Evolutionary conservation across 2,329 filamentous ascomycete genomes (phyloP), one percentile per base, ranked within the genome.

Genomic region (Pestalotiopsis fici): DNA sequence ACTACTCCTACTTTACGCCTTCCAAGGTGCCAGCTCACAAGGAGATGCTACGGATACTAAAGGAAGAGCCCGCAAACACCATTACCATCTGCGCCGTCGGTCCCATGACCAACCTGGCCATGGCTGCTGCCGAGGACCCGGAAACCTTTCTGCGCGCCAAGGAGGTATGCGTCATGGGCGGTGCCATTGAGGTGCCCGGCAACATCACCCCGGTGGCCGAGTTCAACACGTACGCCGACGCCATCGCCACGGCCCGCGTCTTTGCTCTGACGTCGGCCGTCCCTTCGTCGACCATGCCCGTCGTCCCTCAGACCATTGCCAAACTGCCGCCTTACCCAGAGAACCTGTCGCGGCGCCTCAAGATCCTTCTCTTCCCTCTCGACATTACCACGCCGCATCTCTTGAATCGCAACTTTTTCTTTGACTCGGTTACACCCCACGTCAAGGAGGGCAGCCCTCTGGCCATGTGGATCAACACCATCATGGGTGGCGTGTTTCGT

Each of bases 121-220:
- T 97, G 28, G 96, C 96, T 3, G 95, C 96, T 2, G 90, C 94
- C 15, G 90, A 94, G 74, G 95, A 98, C 72, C 91, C 95, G 0
- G 93, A 95, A 79, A 91, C 94, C 0, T 98, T 99, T 79, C 85
- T 99, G 66, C 89, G 90, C 56, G 93, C 90, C 61, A 97, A 97
- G 78, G 94, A 98, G 79, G 87, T 99, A 3, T 91, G 97, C 3
- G 93, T 98, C 59, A 99, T 99, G 96, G 96, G 95, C 68, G 96
- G 96, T 68, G 91, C 93, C 27, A 87, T 99, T 65, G 86, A 92
- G 68, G 82, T 90, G 57, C 87, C 90, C 63, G 96, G 96, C 72
- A 99, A 99, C 79, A 90, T 93, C 75, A 90, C 89, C 59, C 95
- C 96, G 1, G 88, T 91, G 13, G 94, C 93, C 70, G 96, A 99